Percentiles rank a stretch among this genome's conserved stretches.
These are phyloP conservation scores for Calonectria multiphialidica DNA, from an alignment of 2,329 filamentous ascomycete species.

Conservation along the genomic window DNA sequence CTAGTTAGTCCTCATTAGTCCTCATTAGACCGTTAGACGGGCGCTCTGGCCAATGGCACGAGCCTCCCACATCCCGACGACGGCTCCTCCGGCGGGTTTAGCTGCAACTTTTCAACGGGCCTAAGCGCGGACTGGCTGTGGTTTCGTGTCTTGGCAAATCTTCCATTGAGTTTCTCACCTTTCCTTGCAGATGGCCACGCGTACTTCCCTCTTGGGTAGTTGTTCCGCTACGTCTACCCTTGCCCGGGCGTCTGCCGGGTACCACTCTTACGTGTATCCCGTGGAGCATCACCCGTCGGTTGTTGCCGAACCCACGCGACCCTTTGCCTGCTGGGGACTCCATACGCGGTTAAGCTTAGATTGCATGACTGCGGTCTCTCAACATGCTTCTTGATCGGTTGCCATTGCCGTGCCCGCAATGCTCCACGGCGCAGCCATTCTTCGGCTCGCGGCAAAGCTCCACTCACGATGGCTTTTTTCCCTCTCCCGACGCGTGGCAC, in stretches of 20 bases:
- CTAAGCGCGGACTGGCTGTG: background rate
- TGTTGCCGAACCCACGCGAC: background rate
- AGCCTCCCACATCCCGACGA: background rate
- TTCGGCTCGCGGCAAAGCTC: background rate
- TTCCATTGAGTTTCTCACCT: background rate
- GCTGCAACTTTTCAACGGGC: background rate
- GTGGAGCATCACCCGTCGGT: background rate
- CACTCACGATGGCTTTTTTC: slow-evolving; percentile 2
- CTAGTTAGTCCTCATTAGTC: background rate
- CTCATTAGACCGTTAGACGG: background rate
- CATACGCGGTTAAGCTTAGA: slow-evolving; percentile 11
- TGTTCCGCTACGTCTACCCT: background rate
- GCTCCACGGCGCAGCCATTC: background rate
- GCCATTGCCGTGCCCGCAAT: background rate
- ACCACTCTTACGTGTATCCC: background rate
- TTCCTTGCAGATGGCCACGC: background rate
- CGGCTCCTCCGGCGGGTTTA: background rate
- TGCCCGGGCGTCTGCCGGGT: background rate
- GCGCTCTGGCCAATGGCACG: background rate
- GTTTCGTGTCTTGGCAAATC: background rate
- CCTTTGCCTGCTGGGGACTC: background rate
- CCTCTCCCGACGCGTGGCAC: slow-evolving; percentile 3
- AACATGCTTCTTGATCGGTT: background rate
- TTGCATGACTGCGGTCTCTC: background rate
- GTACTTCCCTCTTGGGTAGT: background rate